These are phyloP conservation scores for Cladosporium sp. DNA, from an alignment of 2,329 filamentous ascomycete species.

Conservation along the genomic window DNA sequence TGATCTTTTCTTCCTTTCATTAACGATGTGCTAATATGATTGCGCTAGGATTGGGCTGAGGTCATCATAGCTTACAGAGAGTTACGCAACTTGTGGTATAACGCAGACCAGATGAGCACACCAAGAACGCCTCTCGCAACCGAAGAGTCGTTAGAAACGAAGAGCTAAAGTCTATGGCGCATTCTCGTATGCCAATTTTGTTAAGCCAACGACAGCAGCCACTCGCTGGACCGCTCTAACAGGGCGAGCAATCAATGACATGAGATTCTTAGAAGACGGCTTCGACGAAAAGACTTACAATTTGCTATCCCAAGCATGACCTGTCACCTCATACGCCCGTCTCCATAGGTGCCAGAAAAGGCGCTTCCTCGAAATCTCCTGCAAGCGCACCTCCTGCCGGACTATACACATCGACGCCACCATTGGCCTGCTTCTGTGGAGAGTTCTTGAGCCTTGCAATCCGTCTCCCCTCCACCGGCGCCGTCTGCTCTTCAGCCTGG, in stretches of 20 bases:
- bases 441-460: conserved; percentile 36
- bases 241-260: no score
- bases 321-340: background rate
- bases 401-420: conserved; percentile 38
- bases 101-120: background rate
- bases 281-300: background rate
- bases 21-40: background rate
- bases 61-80: background rate
- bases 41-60: background rate
- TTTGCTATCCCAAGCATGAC: background rate
- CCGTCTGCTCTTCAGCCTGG: conserved; percentile 23
- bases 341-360: conserved; percentile 52
- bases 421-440: conserved; percentile 37
- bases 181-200: background rate
- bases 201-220: no score
- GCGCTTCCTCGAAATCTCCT: conserved; percentile 69
- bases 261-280: no score
- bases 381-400: background rate
- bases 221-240: no score
- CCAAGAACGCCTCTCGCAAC: background rate
- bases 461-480: conserved; percentile 14
- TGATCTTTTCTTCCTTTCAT: background rate
- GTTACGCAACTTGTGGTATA: background rate
- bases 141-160: background rate
- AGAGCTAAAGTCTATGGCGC: background rate